phyloP scores from a whole-genome alignment of 345 rosid genomes.

The Rhodomyrtus tomentosa region DNA sequence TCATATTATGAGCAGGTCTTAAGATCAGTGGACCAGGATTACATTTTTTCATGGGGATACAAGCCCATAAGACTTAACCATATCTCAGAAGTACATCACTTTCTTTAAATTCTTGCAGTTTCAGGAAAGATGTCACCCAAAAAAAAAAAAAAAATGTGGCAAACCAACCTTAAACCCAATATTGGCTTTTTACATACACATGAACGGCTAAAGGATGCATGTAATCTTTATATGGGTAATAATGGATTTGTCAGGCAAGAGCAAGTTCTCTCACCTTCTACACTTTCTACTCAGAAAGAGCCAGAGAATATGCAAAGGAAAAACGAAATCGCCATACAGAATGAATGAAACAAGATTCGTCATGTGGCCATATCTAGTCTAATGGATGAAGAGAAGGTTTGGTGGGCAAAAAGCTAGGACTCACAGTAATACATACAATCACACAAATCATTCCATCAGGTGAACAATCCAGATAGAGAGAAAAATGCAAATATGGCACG shows the following conservation, averaged over 20 bases:
- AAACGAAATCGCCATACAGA: neutral
- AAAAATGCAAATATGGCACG: neutral
- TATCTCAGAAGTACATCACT: neutral
- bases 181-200: neutral
- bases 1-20: neutral
- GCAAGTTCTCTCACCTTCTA: neutral
- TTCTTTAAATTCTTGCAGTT: neutral
- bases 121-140: neutral
- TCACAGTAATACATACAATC: neutral
- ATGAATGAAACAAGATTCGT: neutral
- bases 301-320: neutral
- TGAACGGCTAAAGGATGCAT: neutral
- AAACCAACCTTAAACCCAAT: neutral
- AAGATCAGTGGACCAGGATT: neutral
- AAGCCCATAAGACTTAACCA: neutral
- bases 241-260: neutral
- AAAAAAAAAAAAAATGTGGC: neutral
- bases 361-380: neutral
- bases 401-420: neutral
- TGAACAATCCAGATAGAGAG: neutral
- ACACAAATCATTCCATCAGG: neutral
- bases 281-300: neutral
- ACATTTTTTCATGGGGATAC: neutral
- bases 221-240: neutral
- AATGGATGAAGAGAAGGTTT: neutral